A percentile compares a stretch with the other conserved stretches of the same genome.
Conservation (phyloP, 2,329 filamentous ascomycete genomes). For the Fusarium keratoplasticum region DNA sequence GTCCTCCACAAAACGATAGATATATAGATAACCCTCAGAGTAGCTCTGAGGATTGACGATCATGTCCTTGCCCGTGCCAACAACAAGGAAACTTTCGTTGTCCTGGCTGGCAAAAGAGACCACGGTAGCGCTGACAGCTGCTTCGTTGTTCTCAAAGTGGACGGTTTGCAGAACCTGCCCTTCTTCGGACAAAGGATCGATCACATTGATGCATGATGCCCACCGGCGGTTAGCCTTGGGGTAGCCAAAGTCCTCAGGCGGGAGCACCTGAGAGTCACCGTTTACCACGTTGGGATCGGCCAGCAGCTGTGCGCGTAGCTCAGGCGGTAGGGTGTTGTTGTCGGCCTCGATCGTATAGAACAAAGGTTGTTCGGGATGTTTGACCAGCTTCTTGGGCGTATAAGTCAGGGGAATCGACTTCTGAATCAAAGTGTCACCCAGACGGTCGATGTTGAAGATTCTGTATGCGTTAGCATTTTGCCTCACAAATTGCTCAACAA, state of each 20-base stretch:
- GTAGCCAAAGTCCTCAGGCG: constrained; percentile 89
- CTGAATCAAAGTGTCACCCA: constrained; percentile 87
- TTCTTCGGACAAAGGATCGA: constrained; percentile 85
- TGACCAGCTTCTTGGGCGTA: constrained; percentile 88
- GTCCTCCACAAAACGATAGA: constrained; percentile 89
- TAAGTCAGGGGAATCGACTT: constrained; percentile 89
- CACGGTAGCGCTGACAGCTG: constrained; percentile 85
- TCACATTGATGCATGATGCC: constrained; percentile 94
- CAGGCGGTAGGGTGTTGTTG: constrained; percentile 86
- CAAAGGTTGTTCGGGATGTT: constrained; percentile 86
- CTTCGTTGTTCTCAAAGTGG: constrained; percentile 89
- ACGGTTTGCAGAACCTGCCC: constrained; percentile 77
- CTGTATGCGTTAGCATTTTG: constrained; percentile 59
- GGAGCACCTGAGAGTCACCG: constrained; percentile 76
- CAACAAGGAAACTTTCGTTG: constrained; percentile 89
- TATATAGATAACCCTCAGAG: constrained; percentile 85
- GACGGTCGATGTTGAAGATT: constrained; percentile 90
- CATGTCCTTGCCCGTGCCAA: constrained; percentile 95
- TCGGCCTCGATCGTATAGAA: constrained; percentile 97
- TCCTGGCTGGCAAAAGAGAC: constrained; percentile 91
- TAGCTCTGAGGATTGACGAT: constrained; percentile 80
- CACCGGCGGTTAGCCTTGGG: constrained; percentile 86
- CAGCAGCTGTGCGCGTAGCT: constrained; percentile 80
- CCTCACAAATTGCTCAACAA: neutral
- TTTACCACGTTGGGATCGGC: constrained; percentile 78